phyloP scores from a whole-genome alignment of 2,329 filamentous ascomycete genomes.

The Exophiala sideris region DNA sequence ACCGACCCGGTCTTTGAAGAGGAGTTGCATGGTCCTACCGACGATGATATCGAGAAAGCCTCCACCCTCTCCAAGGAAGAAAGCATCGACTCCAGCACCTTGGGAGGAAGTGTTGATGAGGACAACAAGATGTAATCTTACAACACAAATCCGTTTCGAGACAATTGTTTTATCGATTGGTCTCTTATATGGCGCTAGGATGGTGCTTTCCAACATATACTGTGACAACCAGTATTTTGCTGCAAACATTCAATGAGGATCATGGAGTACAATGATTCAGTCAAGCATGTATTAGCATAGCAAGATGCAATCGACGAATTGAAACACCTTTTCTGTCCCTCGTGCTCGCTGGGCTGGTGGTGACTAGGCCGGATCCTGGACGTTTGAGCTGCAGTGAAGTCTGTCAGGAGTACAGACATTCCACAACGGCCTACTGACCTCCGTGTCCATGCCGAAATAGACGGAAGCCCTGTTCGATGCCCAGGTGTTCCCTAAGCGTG shows the following conservation, averaged over 20 bases:
- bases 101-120: conserved; percentile 56
- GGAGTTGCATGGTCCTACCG: conserved; percentile 65
- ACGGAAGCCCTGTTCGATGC: too few relatives aligned
- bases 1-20: conserved; percentile 91
- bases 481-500: too few relatives aligned
- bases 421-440: too few relatives aligned
- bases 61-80: conserved; percentile 47
- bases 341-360: too few relatives aligned
- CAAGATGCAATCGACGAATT: conserved; percentile 3
- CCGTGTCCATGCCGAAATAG: too few relatives aligned
- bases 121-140: conserved; percentile 44
- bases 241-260: background rate
- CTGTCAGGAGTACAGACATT: background rate
- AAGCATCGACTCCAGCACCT: conserved; percentile 54
- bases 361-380: too few relatives aligned
- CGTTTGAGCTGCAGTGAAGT: background rate
- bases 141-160: conserved; percentile 11
- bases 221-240: conserved; percentile 13
- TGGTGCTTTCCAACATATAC: conserved; percentile 22
- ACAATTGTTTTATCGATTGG: conserved; percentile 5
- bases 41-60: conserved; percentile 52
- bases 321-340: too few relatives aligned
- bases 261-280: conserved; percentile 12
- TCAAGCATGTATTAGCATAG: conserved; percentile 16
- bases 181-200: conserved; percentile 23